A percentile compares a stretch with the other conserved stretches of the same genome.
Evolutionary conservation across 164 flowering plant genomes (phyloP).

Genomic region (grape (Vitis vinifera)): ASM3070453v1 NC_081822.1:9309001-9309500

Average conservation of each 20-base stretch:
- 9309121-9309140: conserved; percentile 57
- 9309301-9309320: conserved; percentile 88
- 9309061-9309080: conserved; percentile 60
- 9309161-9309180: conserved; percentile 94
- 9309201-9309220: conserved; percentile 82
- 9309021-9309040: conserved; percentile 97
- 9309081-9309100: conserved; percentile 38
- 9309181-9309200: conserved; percentile 72
- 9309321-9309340: conserved; percentile 76
- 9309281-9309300: conserved; percentile 86
- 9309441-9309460: conserved; percentile 84
- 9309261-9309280: conserved; percentile 91
- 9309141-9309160: conserved; percentile 85
- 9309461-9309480: conserved; percentile 80
- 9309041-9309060: conserved; percentile 92
- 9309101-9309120: conserved; percentile 38
- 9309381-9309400: conserved; percentile 19
- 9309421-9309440: conserved; percentile 73
- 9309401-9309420: conserved; percentile 21
- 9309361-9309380: conserved; percentile 24
- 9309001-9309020: conserved; percentile 76
- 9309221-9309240: conserved; percentile 58
- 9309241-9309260: conserved; percentile 86
- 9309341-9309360: conserved; percentile 43
- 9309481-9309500: conserved; percentile 25